These are phyloP conservation scores for Ophiostoma quercus DNA, from an alignment of 2,329 filamentous ascomycete species.

Conservation along the genomic window DNA sequence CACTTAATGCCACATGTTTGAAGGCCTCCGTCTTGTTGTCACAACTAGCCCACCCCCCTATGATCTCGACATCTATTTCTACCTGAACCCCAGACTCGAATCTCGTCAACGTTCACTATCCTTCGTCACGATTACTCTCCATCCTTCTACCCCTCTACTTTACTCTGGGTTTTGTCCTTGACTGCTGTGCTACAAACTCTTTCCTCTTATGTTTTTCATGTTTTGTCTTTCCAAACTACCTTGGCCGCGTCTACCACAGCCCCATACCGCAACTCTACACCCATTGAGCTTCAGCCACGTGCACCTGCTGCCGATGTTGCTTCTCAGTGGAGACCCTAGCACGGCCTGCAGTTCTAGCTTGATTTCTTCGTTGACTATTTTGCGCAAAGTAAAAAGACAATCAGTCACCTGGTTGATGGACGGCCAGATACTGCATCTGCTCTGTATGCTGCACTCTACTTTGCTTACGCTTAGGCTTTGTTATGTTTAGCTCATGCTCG, in stretches of 20 bases:
- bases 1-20: too few relatives aligned
- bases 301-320: slow-evolving; percentile 30
- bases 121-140: not conserved
- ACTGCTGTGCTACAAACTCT: not conserved
- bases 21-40: too few relatives aligned
- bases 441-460: not conserved
- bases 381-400: not conserved
- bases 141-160: not conserved
- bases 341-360: slow-evolving; percentile 29
- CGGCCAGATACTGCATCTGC: not conserved
- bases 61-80: not conserved
- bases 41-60: too few relatives aligned
- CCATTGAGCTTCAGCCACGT: slow-evolving; percentile 36
- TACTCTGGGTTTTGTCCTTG: not conserved
- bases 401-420: not conserved
- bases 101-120: not conserved
- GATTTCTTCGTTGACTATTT: slow-evolving; percentile 12
- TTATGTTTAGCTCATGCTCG: not conserved
- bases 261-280: slow-evolving; percentile 21
- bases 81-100: not conserved
- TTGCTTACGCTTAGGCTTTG: not conserved
- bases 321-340: slow-evolving; percentile 30
- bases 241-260: slow-evolving; percentile 20
- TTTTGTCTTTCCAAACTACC: not conserved
- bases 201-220: not conserved